Base-by-base conservation (phyloP, 2,329 filamentous ascomycete species). In the Aspergillus aculeatinus region DNA sequence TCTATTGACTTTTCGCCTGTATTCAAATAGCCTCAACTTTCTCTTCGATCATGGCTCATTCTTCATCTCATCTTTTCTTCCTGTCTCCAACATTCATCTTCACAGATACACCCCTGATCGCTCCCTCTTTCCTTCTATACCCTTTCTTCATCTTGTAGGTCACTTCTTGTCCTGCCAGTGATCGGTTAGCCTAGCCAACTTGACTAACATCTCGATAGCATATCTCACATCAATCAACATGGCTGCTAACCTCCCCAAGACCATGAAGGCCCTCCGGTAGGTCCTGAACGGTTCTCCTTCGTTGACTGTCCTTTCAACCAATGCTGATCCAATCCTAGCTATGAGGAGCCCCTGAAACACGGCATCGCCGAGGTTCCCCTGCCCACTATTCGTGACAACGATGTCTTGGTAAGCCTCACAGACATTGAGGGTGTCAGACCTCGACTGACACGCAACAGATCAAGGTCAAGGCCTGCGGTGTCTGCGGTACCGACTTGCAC, bases 401-500 rank as follows among this genome's bases (percentile, higher is more conserved):
- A 88, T 74, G 78, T 87, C 65, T 76, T 87, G 67, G 81, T 80
- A 74, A 44, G 74, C 58, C 44, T 42, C n/a, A 21, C 14, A 27
- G 25, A n/a, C 5, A 9, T 25, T 31, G n/a, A 19, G 12, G 55
- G 6, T 23, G 31, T 50, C n/a, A 9, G 19, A 42, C 25, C 4
- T 11, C 14, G 5, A 23, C 53, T 55, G 29, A 55, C 53, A 2
- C 4, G 9, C 11, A 19, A 19, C 27, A 82, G 78, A 76, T 88
- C 75, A 87, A 89, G 76, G 86, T 89, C 70, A 88, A 88, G 76
- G 87, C 84, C 58, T 87, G 84, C 66, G 85, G 85, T 78, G 84
- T 87, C 63, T 87, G 85, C 66, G 83, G 83, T 65, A 85, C 82
- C 64, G 82, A 83, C 75, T 69, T 77, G 72, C 76, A 73, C 56